These are phyloP conservation scores for Epichloe sibirici DNA, from an alignment of 2,329 filamentous ascomycete genomes.

Conservation along the genomic window DNA sequence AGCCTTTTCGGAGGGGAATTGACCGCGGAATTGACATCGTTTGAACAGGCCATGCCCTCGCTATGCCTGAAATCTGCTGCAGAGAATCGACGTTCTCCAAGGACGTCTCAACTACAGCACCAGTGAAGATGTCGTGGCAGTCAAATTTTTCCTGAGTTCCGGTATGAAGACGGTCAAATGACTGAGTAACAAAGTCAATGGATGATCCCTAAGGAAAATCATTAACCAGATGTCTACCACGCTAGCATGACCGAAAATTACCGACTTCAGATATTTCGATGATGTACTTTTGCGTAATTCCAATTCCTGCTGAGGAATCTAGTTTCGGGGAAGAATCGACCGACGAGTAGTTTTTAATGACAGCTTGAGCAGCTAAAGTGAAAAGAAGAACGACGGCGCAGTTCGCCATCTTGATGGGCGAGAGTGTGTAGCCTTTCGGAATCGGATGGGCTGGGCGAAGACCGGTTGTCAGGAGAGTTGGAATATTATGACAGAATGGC, in stretches of 20 bases:
- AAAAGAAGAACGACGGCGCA: neutral
- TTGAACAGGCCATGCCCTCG: slow-evolving; percentile 25
- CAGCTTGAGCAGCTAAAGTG: neutral
- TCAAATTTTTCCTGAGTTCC: slow-evolving; percentile 18
- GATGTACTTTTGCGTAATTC: slow-evolving; percentile 14
- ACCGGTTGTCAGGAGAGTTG: neutral
- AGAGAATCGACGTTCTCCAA: slow-evolving; percentile 21
- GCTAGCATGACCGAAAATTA: neutral
- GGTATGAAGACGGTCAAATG: slow-evolving; percentile 9
- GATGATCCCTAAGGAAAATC: slow-evolving; percentile 5
- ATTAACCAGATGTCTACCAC: neutral
- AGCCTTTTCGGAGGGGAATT: neutral
- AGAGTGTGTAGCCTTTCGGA: neutral
- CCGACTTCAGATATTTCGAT: slow-evolving; percentile 11
- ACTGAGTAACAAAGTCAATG: slow-evolving; percentile 11
- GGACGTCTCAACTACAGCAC: slow-evolving; percentile 21
- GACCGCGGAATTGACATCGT: slow-evolving; percentile 10
- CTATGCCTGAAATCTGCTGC: slow-evolving; percentile 19
- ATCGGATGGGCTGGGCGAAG: neutral
- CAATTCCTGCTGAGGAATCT: neutral
- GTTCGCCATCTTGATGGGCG: neutral
- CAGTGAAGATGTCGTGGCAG: slow-evolving; percentile 24
- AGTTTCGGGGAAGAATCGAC: neutral
- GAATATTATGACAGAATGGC: neutral
- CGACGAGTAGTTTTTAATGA: neutral